These are phyloP conservation scores for Kokia cookei DNA, from an alignment of 441 rosid genomes.

Conservation along the genomic window DNA sequence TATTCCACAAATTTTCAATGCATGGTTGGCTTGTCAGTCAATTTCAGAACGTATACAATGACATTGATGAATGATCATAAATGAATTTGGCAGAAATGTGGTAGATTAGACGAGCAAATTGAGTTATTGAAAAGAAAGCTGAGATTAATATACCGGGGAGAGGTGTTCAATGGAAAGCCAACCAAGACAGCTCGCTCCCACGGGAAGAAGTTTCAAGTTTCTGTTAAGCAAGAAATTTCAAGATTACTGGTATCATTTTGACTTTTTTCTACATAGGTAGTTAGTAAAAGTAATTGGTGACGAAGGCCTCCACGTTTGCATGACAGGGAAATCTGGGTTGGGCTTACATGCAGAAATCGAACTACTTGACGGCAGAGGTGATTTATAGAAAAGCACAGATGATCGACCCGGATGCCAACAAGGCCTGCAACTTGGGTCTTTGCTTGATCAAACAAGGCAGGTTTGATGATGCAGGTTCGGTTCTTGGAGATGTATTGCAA, in stretches of 20 bases:
- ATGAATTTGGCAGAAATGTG: constrained; percentile 58
- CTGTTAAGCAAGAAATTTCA: constrained; percentile 80
- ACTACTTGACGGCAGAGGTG: constrained; percentile 72
- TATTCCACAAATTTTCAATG: not conserved
- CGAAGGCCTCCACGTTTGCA: not conserved
- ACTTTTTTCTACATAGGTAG: not conserved
- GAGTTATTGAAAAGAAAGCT: constrained; percentile 69
- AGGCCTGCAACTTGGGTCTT: constrained; percentile 63
- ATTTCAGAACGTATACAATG: not conserved
- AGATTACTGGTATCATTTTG: constrained; percentile 54
- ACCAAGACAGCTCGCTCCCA: constrained; percentile 90
- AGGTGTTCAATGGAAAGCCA: constrained; percentile 72
- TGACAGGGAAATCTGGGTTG: constrained; percentile 86
- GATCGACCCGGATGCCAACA: constrained; percentile 65
- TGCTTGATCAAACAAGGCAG: constrained; percentile 68
- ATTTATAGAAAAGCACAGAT: constrained; percentile 79
- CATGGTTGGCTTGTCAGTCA: not conserved
- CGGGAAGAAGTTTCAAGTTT: constrained; percentile 88
- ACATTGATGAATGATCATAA: not conserved
- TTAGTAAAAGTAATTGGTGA: not conserved
- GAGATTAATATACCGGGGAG: constrained; percentile 68
- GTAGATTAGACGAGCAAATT: constrained; percentile 70
- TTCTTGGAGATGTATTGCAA: constrained; percentile 31
- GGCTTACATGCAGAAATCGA: constrained; percentile 90
- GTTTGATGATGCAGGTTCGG: constrained; percentile 39